Evolutionary conservation across 2,329 filamentous ascomycete genomes (phyloP).

Genomic region (Didymella glomerata): DNA sequence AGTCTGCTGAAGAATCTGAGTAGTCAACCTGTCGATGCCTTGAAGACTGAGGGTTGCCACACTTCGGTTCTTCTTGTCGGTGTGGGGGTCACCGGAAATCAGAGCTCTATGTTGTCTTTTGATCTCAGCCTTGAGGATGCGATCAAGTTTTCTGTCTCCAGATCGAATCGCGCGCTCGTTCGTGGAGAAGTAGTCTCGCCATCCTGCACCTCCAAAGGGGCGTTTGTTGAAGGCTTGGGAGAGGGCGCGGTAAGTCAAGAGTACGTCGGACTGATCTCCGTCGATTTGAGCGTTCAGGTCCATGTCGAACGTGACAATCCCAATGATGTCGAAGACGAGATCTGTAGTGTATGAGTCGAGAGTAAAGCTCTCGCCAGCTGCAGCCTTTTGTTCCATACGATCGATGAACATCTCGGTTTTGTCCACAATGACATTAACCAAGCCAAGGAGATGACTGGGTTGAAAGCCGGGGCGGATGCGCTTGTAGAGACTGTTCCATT

Average conservation of each 20-base stretch:
- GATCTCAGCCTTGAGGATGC: conserved; percentile 28
- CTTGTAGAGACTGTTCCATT: conserved; percentile 24
- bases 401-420: conserved; percentile 36
- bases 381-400: conserved; percentile 28
- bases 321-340: conserved; percentile 35
- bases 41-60: conserved; percentile 27
- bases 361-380: conserved; percentile 17
- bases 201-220: conserved; percentile 19
- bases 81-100: not conserved
- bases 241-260: conserved; percentile 29
- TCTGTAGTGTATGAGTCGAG: conserved; percentile 29
- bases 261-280: conserved; percentile 23
- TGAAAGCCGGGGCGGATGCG: conserved; percentile 29
- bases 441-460: conserved; percentile 24
- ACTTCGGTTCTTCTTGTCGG: conserved; percentile 14
- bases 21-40: conserved; percentile 25
- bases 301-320: conserved; percentile 30
- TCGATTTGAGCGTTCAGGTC: conserved; percentile 29
- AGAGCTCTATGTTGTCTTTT: conserved; percentile 20
- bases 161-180: conserved; percentile 27
- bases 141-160: conserved; percentile 24
- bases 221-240: conserved; percentile 31
- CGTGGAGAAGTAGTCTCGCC: conserved; percentile 26
- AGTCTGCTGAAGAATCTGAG: conserved; percentile 41
- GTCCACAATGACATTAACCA: conserved; percentile 37